phyloP scores from a whole-genome alignment of 305 asterid genomes.

The Solanum chacoense region DNA sequence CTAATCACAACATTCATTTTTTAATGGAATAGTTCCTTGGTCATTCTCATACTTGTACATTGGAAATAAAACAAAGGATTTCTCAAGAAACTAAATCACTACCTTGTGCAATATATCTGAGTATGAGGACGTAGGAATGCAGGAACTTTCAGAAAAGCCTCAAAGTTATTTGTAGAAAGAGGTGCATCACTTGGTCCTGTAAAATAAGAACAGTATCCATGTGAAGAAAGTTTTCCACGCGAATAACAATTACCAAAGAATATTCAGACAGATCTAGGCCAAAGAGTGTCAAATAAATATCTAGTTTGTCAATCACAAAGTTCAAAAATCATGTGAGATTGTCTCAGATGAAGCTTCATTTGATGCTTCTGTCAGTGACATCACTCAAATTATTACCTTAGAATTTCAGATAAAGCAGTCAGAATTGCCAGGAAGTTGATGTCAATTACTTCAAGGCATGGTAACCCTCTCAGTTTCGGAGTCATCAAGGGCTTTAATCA shows the following conservation, averaged over 20 bases:
- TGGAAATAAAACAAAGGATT: neutral
- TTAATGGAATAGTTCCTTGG: neutral
- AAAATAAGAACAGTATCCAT: constrained; percentile 12
- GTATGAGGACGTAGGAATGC: constrained; percentile 89
- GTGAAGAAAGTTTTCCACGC: neutral
- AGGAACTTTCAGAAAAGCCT: constrained; percentile 93
- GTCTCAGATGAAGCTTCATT: neutral
- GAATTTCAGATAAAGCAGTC: neutral
- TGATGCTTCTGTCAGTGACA: neutral
- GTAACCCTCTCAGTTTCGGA: neutral
- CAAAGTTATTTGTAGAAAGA: constrained; percentile 85
- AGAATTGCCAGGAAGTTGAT: neutral
- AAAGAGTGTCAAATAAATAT: neutral
- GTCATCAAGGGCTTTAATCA: neutral
- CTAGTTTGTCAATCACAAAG: neutral
- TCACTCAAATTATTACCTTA: neutral
- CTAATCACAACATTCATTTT: neutral
- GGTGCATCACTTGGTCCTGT: constrained; percentile 97
- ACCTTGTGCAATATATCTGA: constrained; percentile 98
- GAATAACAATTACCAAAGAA: neutral
- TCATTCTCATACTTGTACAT: neutral
- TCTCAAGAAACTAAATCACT: constrained; percentile 9
- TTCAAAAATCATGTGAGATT: neutral
- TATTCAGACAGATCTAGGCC: neutral
- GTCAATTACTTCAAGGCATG: neutral